Evolutionary conservation across 1,284 basidiomycete genomes (phyloP), one percentile per base, ranked within the genome.

Genomic region (Calocybe gambosa): DNA sequence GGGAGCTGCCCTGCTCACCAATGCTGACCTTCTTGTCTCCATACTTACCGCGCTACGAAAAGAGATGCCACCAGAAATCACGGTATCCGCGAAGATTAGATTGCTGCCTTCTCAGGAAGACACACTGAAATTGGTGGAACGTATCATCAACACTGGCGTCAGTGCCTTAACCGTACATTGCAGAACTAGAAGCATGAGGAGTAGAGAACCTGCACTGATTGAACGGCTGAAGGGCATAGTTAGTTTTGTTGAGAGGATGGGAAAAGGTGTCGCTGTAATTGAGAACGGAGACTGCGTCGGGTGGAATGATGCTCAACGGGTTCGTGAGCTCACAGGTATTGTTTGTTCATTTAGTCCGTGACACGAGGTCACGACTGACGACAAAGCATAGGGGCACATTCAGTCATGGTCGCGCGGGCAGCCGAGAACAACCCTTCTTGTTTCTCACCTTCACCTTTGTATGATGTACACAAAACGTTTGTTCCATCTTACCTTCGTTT

Each of bases 241-340:
- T 7, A 78, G 89, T 5, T 86, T 85, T 57, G 87, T 91, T 26
- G 74, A 80, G 45, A 69, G 68, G 1, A 73, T 85, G 65, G 83
- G 79, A 0, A 78, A 74, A 55, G 84, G 80, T 12, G 75, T 97
- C 18, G 85, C 93, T 1, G 83, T 99, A 10, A 77, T 93, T 28
- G 90, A 91, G 66, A 99, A 99, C 63, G 96, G 96, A 0, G 95
- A 99, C 63, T 95, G 92, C 53, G 71, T 79, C 44, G 85, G 84
- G 1, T 85, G 77, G 62, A 75, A 84, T 49, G 93, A 95, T 58
- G 87, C 88, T 42, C 79, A 81, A 47, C 73, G 80, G 37, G 80
- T 96, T 49, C 78, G 85, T 49, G 69, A 75, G 47, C 64, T 81
- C 12, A 96, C 93, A 15, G 87, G 92, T 81, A 44, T 16, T 34